Conservation (phyloP, 225 moss, liverwort and hornwort genomes). For the Takakia lepidozioides region DNA sequence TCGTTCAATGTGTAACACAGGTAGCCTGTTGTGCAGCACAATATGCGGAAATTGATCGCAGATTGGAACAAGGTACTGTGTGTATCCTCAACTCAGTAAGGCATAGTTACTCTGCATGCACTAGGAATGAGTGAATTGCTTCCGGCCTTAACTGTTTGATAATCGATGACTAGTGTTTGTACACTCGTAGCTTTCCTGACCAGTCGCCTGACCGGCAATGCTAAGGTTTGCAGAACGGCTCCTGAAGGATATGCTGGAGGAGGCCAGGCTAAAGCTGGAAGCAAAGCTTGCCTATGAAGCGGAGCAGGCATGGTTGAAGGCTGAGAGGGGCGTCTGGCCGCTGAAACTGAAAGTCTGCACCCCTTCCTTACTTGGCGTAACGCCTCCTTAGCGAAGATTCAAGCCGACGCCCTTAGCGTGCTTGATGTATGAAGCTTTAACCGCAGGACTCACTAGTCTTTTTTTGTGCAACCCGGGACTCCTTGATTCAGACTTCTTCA, state of each 20-base stretch:
- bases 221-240: constrained; percentile 5
- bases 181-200: too few relatives aligned
- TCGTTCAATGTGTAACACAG: too few relatives aligned
- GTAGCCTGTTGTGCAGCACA: constrained; percentile 5
- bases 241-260: constrained; percentile 38
- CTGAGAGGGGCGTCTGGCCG: constrained; percentile 61
- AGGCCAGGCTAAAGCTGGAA: constrained; percentile 39
- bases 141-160: too few relatives aligned
- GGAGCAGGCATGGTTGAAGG: constrained; percentile 59
- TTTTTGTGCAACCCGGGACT: too few relatives aligned
- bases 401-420: constrained; percentile 35
- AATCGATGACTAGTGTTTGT: too few relatives aligned
- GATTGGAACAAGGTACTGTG: constrained; percentile 12
- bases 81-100: too few relatives aligned
- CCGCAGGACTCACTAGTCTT: too few relatives aligned
- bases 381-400: constrained; percentile 42
- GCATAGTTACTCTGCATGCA: too few relatives aligned
- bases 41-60: constrained; percentile 13
- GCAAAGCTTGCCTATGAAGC: constrained; percentile 51
- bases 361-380: constrained; percentile 46
- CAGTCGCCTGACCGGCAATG: too few relatives aligned
- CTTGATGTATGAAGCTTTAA: constrained; percentile 64
- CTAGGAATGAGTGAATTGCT: too few relatives aligned
- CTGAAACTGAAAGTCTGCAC: constrained; percentile 57
- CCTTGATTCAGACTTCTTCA: too few relatives aligned